These are phyloP conservation scores for Rhamnella rubrinervis DNA, from an alignment of 331 rosid genomes.

Conservation along the genomic window DNA sequence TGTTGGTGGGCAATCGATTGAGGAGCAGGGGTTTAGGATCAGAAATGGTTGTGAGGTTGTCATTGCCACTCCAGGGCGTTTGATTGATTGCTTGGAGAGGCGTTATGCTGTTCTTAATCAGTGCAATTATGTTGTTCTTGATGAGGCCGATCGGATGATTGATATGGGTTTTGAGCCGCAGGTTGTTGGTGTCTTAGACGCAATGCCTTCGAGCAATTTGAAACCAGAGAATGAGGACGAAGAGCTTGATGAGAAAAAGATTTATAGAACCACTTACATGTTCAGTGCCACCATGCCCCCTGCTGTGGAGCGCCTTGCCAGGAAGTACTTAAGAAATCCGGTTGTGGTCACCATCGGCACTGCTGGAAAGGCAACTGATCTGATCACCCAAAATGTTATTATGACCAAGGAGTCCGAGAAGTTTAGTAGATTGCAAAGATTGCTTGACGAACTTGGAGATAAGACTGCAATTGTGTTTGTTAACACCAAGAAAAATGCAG, in stretches of 20 bases:
- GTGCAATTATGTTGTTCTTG: slow-evolving; percentile 91
- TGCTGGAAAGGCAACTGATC: slow-evolving; percentile 81
- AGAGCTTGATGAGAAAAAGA: slow-evolving; percentile 83
- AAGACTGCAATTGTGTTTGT: slow-evolving; percentile 87
- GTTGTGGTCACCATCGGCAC: slow-evolving; percentile 86
- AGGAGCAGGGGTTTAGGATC: slow-evolving; percentile 91
- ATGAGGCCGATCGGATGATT: slow-evolving; percentile 91
- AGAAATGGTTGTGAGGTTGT: slow-evolving; percentile 91
- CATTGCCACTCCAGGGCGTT: slow-evolving; percentile 86
- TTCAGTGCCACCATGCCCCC: slow-evolving; percentile 94
- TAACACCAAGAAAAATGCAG: slow-evolving; percentile 83
- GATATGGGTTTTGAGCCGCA: slow-evolving; percentile 95
- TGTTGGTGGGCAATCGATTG: slow-evolving; percentile 95
- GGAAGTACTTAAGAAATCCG: slow-evolving; percentile 89
- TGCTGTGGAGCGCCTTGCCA: slow-evolving; percentile 84
- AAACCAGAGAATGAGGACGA: slow-evolving; percentile 91
- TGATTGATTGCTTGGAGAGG: slow-evolving; percentile 82
- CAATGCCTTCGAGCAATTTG: slow-evolving; percentile 91
- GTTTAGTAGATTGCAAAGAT: slow-evolving; percentile 52
- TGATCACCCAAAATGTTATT: slow-evolving; percentile 71
- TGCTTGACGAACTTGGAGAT: slow-evolving; percentile 79
- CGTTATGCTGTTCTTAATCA: slow-evolving; percentile 84
- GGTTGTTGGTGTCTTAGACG: slow-evolving; percentile 85
- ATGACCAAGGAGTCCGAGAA: slow-evolving; percentile 76
- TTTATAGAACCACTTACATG: slow-evolving; percentile 85